Percentiles rank a stretch among this genome's conserved stretches.
phyloP scores from a whole-genome alignment of 2,329 filamentous ascomycete species.

The Ceratocystis diversiconidia region DNA sequence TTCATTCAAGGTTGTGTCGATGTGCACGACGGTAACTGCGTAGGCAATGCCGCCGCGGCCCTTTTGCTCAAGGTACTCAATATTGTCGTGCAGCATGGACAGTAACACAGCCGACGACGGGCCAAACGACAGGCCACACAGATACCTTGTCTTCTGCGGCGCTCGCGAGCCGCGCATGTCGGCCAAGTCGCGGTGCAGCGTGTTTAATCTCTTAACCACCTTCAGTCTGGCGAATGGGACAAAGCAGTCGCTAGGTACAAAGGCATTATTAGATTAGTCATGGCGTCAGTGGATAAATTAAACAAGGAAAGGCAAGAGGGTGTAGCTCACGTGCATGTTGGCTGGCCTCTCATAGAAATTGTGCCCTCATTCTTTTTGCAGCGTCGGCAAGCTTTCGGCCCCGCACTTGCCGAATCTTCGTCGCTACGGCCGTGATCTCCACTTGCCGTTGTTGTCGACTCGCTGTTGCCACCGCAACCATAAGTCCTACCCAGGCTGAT shows the following conservation, averaged over 20 bases:
- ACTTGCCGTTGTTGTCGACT: neutral
- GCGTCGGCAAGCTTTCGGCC: conserved; percentile 14
- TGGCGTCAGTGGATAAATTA: conserved; percentile 15
- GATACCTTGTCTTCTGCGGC: conserved; percentile 32
- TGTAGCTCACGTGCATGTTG: conserved; percentile 22
- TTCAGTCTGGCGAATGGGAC: conserved; percentile 64
- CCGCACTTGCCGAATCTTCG: conserved; percentile 1
- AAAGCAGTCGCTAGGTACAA: conserved; percentile 47
- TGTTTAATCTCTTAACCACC: conserved; percentile 54
- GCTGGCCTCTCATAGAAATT: conserved; percentile 18
- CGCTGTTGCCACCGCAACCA: conserved; percentile 3
- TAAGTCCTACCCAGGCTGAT: neutral
- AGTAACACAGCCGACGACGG: conserved; percentile 65
- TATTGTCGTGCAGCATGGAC: conserved; percentile 57
- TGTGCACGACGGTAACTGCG: conserved; percentile 46
- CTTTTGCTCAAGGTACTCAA: conserved; percentile 48
- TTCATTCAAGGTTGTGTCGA: conserved; percentile 31
- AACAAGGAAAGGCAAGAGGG: neutral
- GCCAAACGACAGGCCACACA: conserved; percentile 73
- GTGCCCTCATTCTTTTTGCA: conserved; percentile 15
- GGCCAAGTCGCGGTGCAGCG: conserved; percentile 35
- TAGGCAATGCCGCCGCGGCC: conserved; percentile 49
- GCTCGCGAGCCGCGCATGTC: conserved; percentile 24
- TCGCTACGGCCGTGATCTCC: neutral
- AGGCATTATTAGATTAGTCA: neutral